Evolutionary conservation across 768 basidiomycete genomes (phyloP), one percentile per base, ranked within the genome.

Genomic region (Amanita pseudoporphyria): DNA sequence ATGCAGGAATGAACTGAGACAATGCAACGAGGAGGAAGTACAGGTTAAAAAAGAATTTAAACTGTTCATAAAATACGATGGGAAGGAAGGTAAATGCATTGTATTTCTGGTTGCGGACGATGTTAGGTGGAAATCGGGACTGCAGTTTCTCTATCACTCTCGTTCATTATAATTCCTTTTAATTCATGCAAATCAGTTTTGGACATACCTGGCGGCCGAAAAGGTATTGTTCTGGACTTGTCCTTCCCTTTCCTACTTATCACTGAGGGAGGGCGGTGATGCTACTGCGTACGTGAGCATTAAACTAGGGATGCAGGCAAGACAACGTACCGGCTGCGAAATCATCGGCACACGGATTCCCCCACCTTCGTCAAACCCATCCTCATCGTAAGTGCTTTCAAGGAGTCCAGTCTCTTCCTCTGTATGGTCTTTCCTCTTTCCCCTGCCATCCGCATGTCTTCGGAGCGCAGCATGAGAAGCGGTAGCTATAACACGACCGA

Each of bases 31-130:
- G 82, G 9, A 98, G 79, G 62, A 99, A 99, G 66, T 98, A 99
- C 6, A 97, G 76, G 63, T 98, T 99, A 81, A 96, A 98, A 72
- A 99, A 99, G 74, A 95, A 97, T 67, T 97, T 98, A 84, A 98
- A 99, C 64, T 98, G 95, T 64, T 98, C 94, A 65, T 97, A 98
- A 64, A 98, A 81, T 39, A 98, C 94, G 56, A 97, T 79, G 3
- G 96, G 96, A 9, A 99, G 77, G 73, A 99, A 99, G n/a, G 89
- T 92, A 69, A 90, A 78, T 47, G 87, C 73, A 62, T 94, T 95
- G 75, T 98, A 98, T 71, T 99, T 99, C 67, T 98, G 95, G 59
- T 99, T 99, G 57, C 89, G 84, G 49, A 96, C 89, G 42, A 85
- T 83, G 67, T 99, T 99, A 26, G 93, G 77, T 14, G 95, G 84